A percentile compares a stretch with the other conserved stretches of the same genome.
Conservation (phyloP, 352 stramenopile genomes). For the Peronosclerospora sorghi region DNA sequence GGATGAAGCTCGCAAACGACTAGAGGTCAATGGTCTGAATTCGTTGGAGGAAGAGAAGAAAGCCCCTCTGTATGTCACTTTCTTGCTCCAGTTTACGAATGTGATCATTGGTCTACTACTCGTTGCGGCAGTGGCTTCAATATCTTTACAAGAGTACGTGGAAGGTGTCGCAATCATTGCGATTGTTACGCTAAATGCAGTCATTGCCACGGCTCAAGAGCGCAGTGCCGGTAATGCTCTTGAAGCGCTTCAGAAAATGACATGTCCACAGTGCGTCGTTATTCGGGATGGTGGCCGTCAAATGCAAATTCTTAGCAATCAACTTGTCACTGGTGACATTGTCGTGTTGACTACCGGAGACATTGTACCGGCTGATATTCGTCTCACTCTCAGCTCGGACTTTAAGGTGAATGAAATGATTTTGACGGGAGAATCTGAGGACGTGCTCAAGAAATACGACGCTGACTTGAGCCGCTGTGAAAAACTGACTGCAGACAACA, state of each 20-base stretch:
- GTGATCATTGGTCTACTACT: slow-evolving; percentile 65
- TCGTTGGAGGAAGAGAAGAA: no score
- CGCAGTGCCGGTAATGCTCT: slow-evolving; percentile 54
- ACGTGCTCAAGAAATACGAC: slow-evolving; percentile 62
- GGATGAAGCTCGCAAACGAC: no score
- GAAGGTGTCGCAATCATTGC: slow-evolving; percentile 59
- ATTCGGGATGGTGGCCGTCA: slow-evolving; percentile 43
- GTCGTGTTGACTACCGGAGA: slow-evolving; percentile 87
- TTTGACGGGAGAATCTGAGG: slow-evolving; percentile 88
- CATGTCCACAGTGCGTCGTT: slow-evolving; percentile 48
- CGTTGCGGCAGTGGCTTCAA: slow-evolving; percentile 44
- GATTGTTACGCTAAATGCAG: slow-evolving; percentile 61
- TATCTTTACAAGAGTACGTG: slow-evolving; percentile 57
- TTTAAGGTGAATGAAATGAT: slow-evolving; percentile 90
- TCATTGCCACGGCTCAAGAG: slow-evolving; percentile 62
- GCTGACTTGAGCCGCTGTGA: slow-evolving; percentile 29
- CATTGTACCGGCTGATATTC: slow-evolving; percentile 86
- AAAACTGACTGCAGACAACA: slow-evolving; percentile 68
- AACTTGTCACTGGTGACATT: slow-evolving; percentile 63
- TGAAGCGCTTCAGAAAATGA: slow-evolving; percentile 66
- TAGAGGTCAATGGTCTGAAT: no score
- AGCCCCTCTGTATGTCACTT: slow-evolving; percentile 43
- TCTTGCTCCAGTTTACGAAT: slow-evolving; percentile 69
- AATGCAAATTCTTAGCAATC: slow-evolving; percentile 37
- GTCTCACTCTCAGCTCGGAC: slow-evolving; percentile 76